Base-by-base conservation (phyloP, 2,329 filamentous ascomycete genomes). In the Cordyceps fumosorosea region DNA sequence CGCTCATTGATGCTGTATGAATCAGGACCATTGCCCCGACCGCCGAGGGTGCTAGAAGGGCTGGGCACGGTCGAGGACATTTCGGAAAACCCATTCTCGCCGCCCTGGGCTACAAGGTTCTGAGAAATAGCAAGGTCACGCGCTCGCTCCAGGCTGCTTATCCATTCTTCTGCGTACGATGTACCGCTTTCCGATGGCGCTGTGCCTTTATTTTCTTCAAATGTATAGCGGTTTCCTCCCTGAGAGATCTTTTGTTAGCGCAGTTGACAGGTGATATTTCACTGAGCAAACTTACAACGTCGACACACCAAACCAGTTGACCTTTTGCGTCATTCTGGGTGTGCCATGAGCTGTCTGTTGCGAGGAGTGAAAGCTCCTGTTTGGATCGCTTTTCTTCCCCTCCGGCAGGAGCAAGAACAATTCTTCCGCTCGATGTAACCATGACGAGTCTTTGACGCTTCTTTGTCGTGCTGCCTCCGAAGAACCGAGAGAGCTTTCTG, bases 381-480 rank as follows among this genome's bases (percentile, higher is more conserved):
- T 99, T 99, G 24, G 91, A 84, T 74, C 95, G 93, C 78, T 99
- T 99, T 72, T 98, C 93, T 66, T 96, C 95, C 0, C 93, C 95
- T 7, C 93, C 93, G 26, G 93, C 89, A 5, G 95, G 90, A 14
- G 91, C 93, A 70, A 99, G 82, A 54, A 99, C 87, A 58, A 99
- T 89, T 50, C 95, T 87, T 18, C 89, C 95, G 68, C 90, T 91
- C 1, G 91, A 96, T 3, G 95, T 99, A 60, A 99, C 86, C 87
- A 99, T 93, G 7, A 99, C 95, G 60, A 99, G 80, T 53, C 95
- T 84, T 72, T 96, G 92, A 66, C 93, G 84, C 76, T 96, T 97
- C 78, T 98, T 99, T 10, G 89, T 90, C 11, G 90, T 91, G 70
- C 87, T 93, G 59, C 92, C 91, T 34, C 91, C 90, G 74, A 99